phyloP scores from a whole-genome alignment of 2,329 filamentous ascomycete species.

The Aspergillus bombycis region DNA sequence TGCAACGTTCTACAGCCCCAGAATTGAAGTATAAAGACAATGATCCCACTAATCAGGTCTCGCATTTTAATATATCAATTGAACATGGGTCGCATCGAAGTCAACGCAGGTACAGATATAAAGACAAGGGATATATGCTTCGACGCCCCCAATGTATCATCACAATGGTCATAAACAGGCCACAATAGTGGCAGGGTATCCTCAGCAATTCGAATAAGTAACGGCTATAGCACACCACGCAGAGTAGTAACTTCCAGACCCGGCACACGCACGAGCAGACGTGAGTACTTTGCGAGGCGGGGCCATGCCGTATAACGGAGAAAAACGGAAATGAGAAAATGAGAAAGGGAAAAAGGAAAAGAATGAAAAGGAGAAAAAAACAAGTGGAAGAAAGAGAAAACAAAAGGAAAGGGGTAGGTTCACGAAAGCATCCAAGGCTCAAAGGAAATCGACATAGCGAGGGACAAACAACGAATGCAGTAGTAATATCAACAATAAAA shows the following conservation, averaged over 20 bases:
- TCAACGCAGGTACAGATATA: neutral
- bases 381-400: neutral
- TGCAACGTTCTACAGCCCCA: neutral
- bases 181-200: constrained; percentile 28
- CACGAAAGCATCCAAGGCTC: neutral
- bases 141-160: constrained; percentile 19
- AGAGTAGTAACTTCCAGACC: neutral
- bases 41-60: neutral
- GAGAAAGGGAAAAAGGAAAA: neutral
- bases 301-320: neutral
- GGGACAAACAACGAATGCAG: neutral
- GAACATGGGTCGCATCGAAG: neutral
- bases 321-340: no score
- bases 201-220: constrained; percentile 23
- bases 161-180: constrained; percentile 26
- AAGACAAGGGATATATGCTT: constrained; percentile 1
- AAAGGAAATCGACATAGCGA: neutral
- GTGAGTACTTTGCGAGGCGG: neutral
- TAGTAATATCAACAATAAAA: neutral
- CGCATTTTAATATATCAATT: neutral
- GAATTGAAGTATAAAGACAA: no score
- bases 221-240: constrained; percentile 6
- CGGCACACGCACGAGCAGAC: neutral
- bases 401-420: neutral
- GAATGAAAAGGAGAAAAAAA: neutral